Evolutionary conservation across 148 eudicot genomes (phyloP).

Genomic region (Chenopodium berlandieri): DNA sequence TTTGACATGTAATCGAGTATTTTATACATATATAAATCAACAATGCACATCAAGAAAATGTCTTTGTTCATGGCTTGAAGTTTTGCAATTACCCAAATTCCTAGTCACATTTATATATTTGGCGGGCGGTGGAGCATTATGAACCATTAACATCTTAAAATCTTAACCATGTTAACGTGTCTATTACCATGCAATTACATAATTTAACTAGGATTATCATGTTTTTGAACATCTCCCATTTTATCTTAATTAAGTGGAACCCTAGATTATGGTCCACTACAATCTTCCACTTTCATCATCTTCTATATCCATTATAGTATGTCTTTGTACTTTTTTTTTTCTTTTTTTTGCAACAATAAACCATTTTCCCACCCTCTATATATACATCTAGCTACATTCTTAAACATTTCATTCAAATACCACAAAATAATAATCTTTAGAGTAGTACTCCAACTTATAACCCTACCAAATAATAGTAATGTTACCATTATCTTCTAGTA

Average conservation of each 20-base stretch:
- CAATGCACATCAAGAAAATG: too few relatives aligned
- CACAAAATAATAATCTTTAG: not conserved
- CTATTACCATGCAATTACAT: constrained; percentile 23
- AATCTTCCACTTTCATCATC: constrained; percentile 16
- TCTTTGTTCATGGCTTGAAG: not conserved
- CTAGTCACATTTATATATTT: not conserved
- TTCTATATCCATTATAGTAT: constrained; percentile 13
- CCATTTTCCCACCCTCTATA: not conserved
- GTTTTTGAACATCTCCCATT: constrained; percentile 6
- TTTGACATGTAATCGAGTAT: too few relatives aligned
- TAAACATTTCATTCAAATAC: not conserved
- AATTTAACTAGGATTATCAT: constrained; percentile 24
- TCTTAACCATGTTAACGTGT: constrained; percentile 23
- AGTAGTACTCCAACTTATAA: too few relatives aligned
- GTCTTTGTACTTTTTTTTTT: not conserved
- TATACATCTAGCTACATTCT: not conserved
- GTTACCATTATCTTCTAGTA: not conserved
- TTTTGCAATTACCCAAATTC: not conserved
- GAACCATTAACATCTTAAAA: not conserved
- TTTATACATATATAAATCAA: too few relatives aligned
- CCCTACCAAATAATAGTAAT: too few relatives aligned
- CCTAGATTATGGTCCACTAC: constrained; percentile 23
- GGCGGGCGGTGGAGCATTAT: constrained; percentile 21
- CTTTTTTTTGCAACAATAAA: not conserved
- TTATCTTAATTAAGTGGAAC: constrained; percentile 23